A percentile compares a stretch with the other conserved stretches of the same genome.
Evolutionary conservation across 331 rosid genomes (phyloP).

Genomic region (Ulmus americana): DNA sequence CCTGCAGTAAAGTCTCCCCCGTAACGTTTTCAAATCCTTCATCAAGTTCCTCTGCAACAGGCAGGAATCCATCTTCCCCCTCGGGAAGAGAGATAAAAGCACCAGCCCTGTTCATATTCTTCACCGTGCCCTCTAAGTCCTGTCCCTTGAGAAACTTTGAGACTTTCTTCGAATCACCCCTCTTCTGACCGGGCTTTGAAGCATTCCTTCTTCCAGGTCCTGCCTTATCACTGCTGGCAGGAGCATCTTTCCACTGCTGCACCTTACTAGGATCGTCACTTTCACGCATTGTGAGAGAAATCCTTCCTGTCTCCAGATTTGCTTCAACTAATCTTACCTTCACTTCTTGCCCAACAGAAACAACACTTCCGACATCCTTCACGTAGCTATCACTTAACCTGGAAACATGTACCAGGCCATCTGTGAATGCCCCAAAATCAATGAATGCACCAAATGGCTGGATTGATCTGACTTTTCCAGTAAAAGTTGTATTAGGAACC

Average conservation of each 20-base stretch:
- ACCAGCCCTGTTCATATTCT: slow-evolving; percentile 70
- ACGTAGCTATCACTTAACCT: slow-evolving; percentile 77
- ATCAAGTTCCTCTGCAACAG: slow-evolving; percentile 60
- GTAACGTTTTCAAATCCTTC: slow-evolving; percentile 65
- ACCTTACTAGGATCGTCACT: slow-evolving; percentile 37
- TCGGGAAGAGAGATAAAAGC: slow-evolving; percentile 88
- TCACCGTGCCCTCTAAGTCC: slow-evolving; percentile 75
- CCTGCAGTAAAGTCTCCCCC: slow-evolving; percentile 68
- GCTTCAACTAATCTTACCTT: slow-evolving; percentile 80
- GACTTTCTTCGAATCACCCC: slow-evolving; percentile 41
- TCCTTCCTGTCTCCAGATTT: slow-evolving; percentile 63
- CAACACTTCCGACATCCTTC: slow-evolving; percentile 75
- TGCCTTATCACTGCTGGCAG: slow-evolving; percentile 39
- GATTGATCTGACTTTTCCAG: slow-evolving; percentile 83
- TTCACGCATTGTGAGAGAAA: slow-evolving; percentile 92
- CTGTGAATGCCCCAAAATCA: slow-evolving; percentile 93
- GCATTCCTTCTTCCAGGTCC: slow-evolving; percentile 52
- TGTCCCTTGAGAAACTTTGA: slow-evolving; percentile 68
- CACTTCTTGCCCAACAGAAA: slow-evolving; percentile 95
- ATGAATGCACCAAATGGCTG: slow-evolving; percentile 94
- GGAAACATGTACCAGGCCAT: slow-evolving; percentile 92
- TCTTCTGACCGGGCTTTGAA: slow-evolving; percentile 48
- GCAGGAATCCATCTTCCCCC: slow-evolving; percentile 95
- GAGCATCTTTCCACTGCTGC: slow-evolving; percentile 45
- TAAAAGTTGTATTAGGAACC: slow-evolving; percentile 72